Base-by-base conservation (phyloP, 164 flowering plant genomes). In the Umbilicus rupestris region DNA sequence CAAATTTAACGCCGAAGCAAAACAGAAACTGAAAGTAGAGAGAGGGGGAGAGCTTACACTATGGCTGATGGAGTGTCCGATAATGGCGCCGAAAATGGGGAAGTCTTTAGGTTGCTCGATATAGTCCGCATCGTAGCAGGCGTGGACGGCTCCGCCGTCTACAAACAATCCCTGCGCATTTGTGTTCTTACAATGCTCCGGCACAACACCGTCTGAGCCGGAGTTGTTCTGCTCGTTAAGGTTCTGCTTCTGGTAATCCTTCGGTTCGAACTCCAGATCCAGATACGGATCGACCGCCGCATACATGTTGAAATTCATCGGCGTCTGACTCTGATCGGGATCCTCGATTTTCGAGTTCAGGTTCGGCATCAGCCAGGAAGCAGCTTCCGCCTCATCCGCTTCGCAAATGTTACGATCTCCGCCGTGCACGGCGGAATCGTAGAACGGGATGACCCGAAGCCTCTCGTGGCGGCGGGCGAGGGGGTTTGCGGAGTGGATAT, bases 401-500 rank as follows among this genome's bases (percentile, higher is more conserved):
- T 77, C 87, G 31, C 75, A 89, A 63, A 66, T 2, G 15, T 16
- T 16, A 29, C 2, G 28, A 3, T 7, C 45, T n/a, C 46, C 66
- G 28, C 50, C 22, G 0, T 7, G 44, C 9, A 73, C 69, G 7
- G 74, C 79, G 7, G 87, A 52, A 71, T 83, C 84, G 70, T 72
- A 79, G 75, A 87, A 85, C 3, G 96, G 93, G 1, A 75, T 76
- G 5, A 89, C 91, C 1, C 96, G 92, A 62, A 83, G 59, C 1
- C 98, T 92, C 72, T 90, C 90, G 79, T 93, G 97, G 17, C 96
- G 90, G 57, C 82, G 81, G 9, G 97, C 85, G 67, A 94, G 85
- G 0, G 97, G 96, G 50, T 94, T 94, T 0, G 96, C 99, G 14
- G 97, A 86, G 82, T 94, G 99, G 77, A 94, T 87, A 71, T 91